Evolutionary conservation across 2,329 filamentous ascomycete species (phyloP), one percentile per base, ranked within the genome.

Genomic region (Thelonectria discophora): DNA sequence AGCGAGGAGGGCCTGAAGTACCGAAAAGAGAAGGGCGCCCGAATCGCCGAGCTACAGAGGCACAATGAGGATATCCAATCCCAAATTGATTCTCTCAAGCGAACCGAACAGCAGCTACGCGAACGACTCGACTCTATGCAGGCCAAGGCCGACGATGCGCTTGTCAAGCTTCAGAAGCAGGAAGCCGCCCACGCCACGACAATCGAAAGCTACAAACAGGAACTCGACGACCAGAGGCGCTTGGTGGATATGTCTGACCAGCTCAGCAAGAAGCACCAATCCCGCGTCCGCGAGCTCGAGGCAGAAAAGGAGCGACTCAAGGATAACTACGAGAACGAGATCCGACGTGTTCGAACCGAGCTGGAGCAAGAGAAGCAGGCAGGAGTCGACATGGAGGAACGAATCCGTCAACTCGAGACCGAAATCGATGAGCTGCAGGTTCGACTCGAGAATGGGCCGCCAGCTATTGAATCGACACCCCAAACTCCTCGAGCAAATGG

Each of bases 21-120:
- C 77, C 88, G 95, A 65, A 98, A 97, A 74, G 95, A 99, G 75
- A 98, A 97, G 83, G 92, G 92, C 65, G 90, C 93, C 1, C 90
- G 92, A 40, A 92, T 98, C 69, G 87, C 93, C 9, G 92, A 96
- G 72, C 86, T 99, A 27, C 92, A 97, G 77, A 91, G 93, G 55
- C 87, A 91, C 63, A 91, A 94, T 68, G 94, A 98, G 69, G 95
- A 99, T 68, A 88, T 90, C 46, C 89, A 86, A 65, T 89, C 91
- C 18, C 90, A 86, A 32, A 85, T 93, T 54, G 93, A 97, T 57
- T 86, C 90, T 10, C 80, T 97, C 20, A 90, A 90, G 73, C 89
- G 91, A 40, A 91, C 88, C 40, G 94, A 97, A 73, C 88, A 91
- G 62, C 86, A 91, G 27, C 85, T 97, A 34, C 90, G 93, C 68